phyloP scores from a whole-genome alignment of 805 yeast genomes.

The Metschnikowia peoriensis region DNA sequence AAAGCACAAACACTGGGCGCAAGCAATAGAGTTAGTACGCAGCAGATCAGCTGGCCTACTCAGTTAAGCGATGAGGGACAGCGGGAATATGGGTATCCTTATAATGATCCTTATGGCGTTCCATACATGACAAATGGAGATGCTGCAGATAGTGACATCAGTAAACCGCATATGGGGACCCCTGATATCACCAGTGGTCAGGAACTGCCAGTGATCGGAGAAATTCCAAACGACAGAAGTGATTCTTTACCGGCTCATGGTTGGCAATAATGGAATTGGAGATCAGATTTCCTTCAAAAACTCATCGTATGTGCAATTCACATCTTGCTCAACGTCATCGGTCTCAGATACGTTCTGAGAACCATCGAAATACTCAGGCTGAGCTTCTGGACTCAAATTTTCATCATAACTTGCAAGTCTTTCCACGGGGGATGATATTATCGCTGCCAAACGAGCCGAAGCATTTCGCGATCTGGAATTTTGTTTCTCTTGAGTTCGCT shows the following conservation, averaged over 20 bases:
- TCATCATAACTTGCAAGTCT: conserved; percentile 27
- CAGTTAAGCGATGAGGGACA: conserved; percentile 9
- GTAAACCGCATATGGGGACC: background rate
- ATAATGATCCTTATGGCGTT: conserved; percentile 11
- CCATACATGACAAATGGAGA: background rate
- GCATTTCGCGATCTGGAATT: background rate
- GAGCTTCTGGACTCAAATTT: conserved; percentile 34
- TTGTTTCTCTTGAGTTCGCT: background rate
- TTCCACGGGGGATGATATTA: conserved; percentile 14
- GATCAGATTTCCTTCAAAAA: conserved; percentile 17
- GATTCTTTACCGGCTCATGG: background rate
- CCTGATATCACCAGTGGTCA: background rate
- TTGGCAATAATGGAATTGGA: background rate
- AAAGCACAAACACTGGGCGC: background rate
- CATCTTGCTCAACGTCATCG: conserved; percentile 31
- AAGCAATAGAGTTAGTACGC: background rate
- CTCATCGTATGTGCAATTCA: conserved; percentile 38
- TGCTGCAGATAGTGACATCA: background rate
- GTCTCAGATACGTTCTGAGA: conserved; percentile 17
- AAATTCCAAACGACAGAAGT: background rate
- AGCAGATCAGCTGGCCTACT: conserved; percentile 13
- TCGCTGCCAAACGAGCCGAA: background rate
- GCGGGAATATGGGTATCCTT: conserved; percentile 9
- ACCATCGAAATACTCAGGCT: conserved; percentile 40
- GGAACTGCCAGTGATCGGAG: background rate